phyloP scores from a whole-genome alignment of 164 flowering plant species.

The Amborella trichopoda region DNA sequence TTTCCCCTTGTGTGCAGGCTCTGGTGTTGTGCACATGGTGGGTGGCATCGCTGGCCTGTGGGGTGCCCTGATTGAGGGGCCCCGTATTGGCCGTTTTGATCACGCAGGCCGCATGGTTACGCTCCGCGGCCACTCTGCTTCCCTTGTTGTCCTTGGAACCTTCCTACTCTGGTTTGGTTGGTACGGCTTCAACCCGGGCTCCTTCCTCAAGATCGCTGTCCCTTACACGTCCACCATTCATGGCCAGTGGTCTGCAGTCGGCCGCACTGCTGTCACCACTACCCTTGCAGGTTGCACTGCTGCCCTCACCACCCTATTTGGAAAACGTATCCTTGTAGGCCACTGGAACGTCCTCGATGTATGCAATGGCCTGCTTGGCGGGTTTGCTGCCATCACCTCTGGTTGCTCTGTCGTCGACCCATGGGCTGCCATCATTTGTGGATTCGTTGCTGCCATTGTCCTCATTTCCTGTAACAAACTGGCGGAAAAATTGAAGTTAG shows the following conservation, averaged over 20 bases:
- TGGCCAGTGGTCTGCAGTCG: slow-evolving; percentile 68
- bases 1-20: too few relatives aligned
- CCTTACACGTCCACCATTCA: slow-evolving; percentile 19
- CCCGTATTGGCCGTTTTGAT: slow-evolving; percentile 58
- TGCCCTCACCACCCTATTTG: slow-evolving; percentile 55
- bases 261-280: slow-evolving; percentile 68
- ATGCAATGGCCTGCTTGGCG: slow-evolving; percentile 69
- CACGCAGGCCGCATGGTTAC: slow-evolving; percentile 31
- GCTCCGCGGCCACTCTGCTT: slow-evolving; percentile 48
- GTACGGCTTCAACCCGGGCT: slow-evolving; percentile 84
- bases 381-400: slow-evolving; percentile 62
- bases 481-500: slow-evolving; percentile 40
- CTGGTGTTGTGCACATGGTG: slow-evolving; percentile 71
- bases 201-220: slow-evolving; percentile 32
- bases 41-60: slow-evolving; percentile 68
- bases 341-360: slow-evolving; percentile 74
- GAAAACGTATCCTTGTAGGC: slow-evolving; percentile 41
- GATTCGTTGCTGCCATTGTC: slow-evolving; percentile 52
- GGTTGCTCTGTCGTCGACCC: slow-evolving; percentile 87
- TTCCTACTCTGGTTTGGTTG: slow-evolving; percentile 77
- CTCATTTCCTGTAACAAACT: slow-evolving; percentile 42
- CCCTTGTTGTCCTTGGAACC: slow-evolving; percentile 60
- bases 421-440: slow-evolving; percentile 75
- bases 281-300: slow-evolving; percentile 67
- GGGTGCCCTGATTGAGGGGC: slow-evolving; percentile 74